Evolutionary conservation across 805 yeast genomes (phyloP).

Genomic region (Wickerhamiella vanderwaltii): DNA sequence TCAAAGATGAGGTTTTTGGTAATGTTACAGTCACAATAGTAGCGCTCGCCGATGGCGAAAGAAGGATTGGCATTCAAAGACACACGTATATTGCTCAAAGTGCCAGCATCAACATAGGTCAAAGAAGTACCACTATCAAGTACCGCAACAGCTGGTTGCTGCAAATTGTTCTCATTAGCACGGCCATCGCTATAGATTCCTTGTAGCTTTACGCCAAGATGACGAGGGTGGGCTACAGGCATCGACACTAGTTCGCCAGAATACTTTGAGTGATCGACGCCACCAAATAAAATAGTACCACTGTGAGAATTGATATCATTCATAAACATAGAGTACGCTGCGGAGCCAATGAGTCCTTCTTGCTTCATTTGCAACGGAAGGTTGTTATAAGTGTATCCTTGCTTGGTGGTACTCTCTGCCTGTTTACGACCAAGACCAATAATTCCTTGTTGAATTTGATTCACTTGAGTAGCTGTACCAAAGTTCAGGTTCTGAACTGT

Average conservation of each 20-base stretch:
- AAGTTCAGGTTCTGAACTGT: conserved; percentile 45
- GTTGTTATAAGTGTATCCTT: conserved; percentile 39
- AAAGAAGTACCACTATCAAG: conserved; percentile 48
- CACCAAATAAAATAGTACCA: conserved; percentile 49
- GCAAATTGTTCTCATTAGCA: conserved; percentile 20
- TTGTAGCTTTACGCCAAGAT: conserved; percentile 25
- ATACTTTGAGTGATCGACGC: conserved; percentile 40
- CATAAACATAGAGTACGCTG: conserved; percentile 55
- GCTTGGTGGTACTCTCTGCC: conserved; percentile 36
- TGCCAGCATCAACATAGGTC: conserved; percentile 34
- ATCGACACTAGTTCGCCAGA: conserved; percentile 33
- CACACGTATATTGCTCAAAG: conserved; percentile 26
- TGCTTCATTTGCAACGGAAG: conserved; percentile 49
- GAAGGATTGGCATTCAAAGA: conserved; percentile 32
- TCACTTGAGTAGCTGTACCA: conserved; percentile 54
- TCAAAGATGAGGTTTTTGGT: conserved; percentile 23
- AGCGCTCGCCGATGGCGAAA: conserved; percentile 26
- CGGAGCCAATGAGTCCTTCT: conserved; percentile 46
- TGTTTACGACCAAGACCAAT: conserved; percentile 36
- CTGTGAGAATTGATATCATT: conserved; percentile 30
- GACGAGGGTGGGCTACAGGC: conserved; percentile 28
- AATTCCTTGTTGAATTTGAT: conserved; percentile 53
- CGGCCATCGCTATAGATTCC: conserved; percentile 23
- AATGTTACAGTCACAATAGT: conserved; percentile 30
- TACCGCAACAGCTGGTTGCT: conserved; percentile 29